phyloP scores from a whole-genome alignment of 2,329 filamentous ascomycete genomes.

The Cladosporium velox region DNA sequence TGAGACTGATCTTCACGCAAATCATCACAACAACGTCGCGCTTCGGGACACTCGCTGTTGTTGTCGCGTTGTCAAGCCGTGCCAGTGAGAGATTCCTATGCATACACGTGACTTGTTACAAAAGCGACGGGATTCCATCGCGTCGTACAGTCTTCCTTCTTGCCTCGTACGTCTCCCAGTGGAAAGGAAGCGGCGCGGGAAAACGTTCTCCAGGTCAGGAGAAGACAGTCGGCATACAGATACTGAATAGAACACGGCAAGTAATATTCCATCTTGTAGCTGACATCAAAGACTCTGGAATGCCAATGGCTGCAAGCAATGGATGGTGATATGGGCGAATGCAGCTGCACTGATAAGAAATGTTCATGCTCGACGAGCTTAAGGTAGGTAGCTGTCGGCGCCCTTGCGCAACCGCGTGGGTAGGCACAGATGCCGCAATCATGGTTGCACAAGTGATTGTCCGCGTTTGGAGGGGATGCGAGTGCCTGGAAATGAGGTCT shows the following conservation, averaged over 20 bases:
- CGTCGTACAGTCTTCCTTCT: not conserved
- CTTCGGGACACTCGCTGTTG: not conserved
- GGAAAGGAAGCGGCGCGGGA: not conserved
- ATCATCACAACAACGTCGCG: not conserved
- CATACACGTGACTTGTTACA: not conserved
- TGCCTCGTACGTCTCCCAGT: not conserved
- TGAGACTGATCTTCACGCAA: not conserved
- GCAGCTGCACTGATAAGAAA: not conserved
- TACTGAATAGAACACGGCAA: not conserved
- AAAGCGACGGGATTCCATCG: too few species aligned
- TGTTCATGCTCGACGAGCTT: not conserved
- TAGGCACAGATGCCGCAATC: not conserved
- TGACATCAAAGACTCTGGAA: not conserved
- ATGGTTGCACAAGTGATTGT: not conserved
- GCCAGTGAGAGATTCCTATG: not conserved
- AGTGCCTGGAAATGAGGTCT: not conserved
- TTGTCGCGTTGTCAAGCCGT: not conserved
- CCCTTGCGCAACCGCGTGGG: conserved; percentile 8
- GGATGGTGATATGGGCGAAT: not conserved
- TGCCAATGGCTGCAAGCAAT: not conserved
- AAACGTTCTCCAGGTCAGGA: not conserved
- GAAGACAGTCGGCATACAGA: not conserved
- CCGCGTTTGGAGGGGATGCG: conserved; percentile 6
- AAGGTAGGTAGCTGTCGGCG: not conserved
- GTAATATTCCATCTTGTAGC: not conserved